Base-by-base conservation (phyloP, 108 stramenopile genomes). In the Cylindrotheca closterium region DNA sequence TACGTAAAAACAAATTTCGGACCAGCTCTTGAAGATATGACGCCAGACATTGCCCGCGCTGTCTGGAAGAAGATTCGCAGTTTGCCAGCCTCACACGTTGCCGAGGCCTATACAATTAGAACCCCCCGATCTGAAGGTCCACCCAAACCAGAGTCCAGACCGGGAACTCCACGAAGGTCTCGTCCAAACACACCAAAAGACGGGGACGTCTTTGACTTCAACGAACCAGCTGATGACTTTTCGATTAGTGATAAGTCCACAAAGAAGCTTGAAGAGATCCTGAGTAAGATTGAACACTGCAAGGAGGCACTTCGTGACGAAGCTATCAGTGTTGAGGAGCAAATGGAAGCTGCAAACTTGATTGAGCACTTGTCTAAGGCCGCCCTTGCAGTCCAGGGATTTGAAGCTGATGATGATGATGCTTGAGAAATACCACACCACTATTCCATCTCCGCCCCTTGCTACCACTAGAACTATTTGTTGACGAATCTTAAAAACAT, bases 311-410 rank as follows among this genome's bases (percentile, higher is more conserved):
- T 81, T 23, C 33, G 63, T 23, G 50, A 56, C 21, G 57, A 56
- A 4, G 53, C 58, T 26, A 56, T 58, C 47, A 68, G 28, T 4
- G 8, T 70, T 0, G 65, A 65, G 54, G 65, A 72, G 34, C 78
- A 70, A 31, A 31, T 63, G 58, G 63, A 68, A 18, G 34, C 65
- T 15, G 72, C 77, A 32, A 58, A 61, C 23, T 63, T 82, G n/a
- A 63, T 82, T 48, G 76, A 82, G 48, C 66, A 73, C 30, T 47
- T 82, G 30, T 71, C 81, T 18, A 30, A 57, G 26, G 72, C 81
- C 24, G 81, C 81, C n/a, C 50, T 67, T 25, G 81, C 79, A 21
- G 62, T 80, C 15, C 27, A 74, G 71, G 60, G 58, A 34, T 10
- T 48, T 80, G 58, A 72, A 79, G 58, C 21, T 21, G 47, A 27